Conservation (phyloP, 2,329 filamentous ascomycete genomes). For the Xylariaceae sp. region DNA sequence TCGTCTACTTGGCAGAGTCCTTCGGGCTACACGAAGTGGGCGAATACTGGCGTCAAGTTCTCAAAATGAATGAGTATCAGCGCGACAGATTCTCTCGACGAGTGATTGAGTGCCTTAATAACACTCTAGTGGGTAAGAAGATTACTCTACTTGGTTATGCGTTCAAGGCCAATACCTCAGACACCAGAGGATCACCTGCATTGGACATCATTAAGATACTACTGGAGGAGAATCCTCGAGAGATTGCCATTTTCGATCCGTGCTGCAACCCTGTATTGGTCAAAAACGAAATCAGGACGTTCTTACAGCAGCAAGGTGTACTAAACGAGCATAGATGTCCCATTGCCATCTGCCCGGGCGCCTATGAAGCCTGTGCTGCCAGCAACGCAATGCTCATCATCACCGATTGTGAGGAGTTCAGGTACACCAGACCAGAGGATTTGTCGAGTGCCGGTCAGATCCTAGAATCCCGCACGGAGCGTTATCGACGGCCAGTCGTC, state of each 20-base stretch:
- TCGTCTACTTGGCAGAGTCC: constrained; percentile 69
- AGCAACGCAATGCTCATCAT: constrained; percentile 51
- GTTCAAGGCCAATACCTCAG: constrained; percentile 76
- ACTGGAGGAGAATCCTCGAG: constrained; percentile 58
- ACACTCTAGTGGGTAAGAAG: constrained; percentile 67
- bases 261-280: constrained; percentile 51
- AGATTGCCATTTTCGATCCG: constrained; percentile 68
- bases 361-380: constrained; percentile 45
- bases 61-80: constrained; percentile 74
- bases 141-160: constrained; percentile 70
- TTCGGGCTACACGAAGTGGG: constrained; percentile 68
- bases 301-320: constrained; percentile 34
- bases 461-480: not conserved
- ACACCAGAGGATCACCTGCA: constrained; percentile 68
- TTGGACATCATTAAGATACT: constrained; percentile 64
- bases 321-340: constrained; percentile 38
- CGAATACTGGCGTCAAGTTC: constrained; percentile 70
- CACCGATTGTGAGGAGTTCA: constrained; percentile 56
- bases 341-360: constrained; percentile 45
- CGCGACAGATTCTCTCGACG: constrained; percentile 63
- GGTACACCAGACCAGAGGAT: constrained; percentile 28
- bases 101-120: constrained; percentile 64
- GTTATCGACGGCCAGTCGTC: constrained; percentile 46
- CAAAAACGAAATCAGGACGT: constrained; percentile 45
- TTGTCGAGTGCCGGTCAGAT: constrained; percentile 12